These are phyloP conservation scores for Umbelopsis ramanniana DNA, from an alignment of 192 early-diverging fungal species.

Conservation along the genomic window DNA sequence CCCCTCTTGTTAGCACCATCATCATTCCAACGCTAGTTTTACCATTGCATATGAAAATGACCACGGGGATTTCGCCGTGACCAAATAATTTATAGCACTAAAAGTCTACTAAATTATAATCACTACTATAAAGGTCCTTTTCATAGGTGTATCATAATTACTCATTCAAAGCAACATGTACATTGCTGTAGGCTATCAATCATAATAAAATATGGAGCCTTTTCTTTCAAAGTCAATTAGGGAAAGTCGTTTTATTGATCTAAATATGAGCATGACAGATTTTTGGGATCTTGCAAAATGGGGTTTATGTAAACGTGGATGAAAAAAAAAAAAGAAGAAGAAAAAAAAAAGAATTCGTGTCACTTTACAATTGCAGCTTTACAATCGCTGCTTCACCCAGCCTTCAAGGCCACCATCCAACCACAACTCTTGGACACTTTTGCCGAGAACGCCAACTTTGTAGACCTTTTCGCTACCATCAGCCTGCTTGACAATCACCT, in stretches of 20 bases:
- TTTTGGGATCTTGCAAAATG: neutral
- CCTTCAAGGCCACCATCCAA: slow-evolving; percentile 92
- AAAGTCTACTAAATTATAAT: too few species aligned
- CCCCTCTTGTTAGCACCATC: neutral
- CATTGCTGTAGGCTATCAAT: neutral
- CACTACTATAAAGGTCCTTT: too few species aligned
- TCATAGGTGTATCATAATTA: too few species aligned
- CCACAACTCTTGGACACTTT: slow-evolving; percentile 97
- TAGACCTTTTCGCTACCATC: slow-evolving; percentile 47
- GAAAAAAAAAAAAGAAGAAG: neutral
- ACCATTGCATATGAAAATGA: slow-evolving; percentile 1
- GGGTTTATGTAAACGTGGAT: neutral
- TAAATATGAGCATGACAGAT: neutral
- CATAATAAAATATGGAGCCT: neutral
- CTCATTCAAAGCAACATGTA: too few species aligned
- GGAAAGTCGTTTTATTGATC: neutral
- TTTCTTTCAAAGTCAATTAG: neutral
- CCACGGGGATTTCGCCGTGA: neutral
- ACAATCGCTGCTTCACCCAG: slow-evolving; percentile 89
- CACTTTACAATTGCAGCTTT: slow-evolving; percentile 60
- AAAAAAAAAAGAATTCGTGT: neutral
- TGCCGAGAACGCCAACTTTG: slow-evolving; percentile 70
- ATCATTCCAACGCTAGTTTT: neutral
- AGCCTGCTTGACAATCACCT: slow-evolving; percentile 46
- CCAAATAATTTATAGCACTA: too few species aligned